phyloP scores from a whole-genome alignment of 257 asterid genomes.

The Lithospermum erythrorhizon region DNA sequence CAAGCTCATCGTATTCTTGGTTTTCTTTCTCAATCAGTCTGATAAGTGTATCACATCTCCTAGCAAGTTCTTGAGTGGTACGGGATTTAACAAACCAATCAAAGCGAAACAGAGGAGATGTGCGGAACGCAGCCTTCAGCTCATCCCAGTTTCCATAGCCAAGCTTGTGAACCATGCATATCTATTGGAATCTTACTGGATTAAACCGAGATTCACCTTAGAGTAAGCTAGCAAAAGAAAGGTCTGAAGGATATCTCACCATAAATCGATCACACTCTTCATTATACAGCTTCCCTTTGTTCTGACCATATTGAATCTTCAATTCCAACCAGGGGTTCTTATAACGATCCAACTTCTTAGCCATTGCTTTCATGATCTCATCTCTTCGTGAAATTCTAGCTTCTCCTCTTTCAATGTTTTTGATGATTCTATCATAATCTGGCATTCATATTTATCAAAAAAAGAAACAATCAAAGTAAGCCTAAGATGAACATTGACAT shows the following conservation, averaged over 20 bases:
- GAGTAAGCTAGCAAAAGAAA: background rate
- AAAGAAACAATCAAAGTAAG: background rate
- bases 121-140: constrained; percentile 92
- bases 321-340: constrained; percentile 97
- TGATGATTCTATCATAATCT: constrained; percentile 93
- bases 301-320: constrained; percentile 97
- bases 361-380: constrained; percentile 97
- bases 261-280: constrained; percentile 99
- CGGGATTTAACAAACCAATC: constrained; percentile 99
- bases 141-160: constrained; percentile 99
- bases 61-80: constrained; percentile 94
- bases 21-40: constrained; percentile 89
- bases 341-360: constrained; percentile 91
- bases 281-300: constrained; percentile 94
- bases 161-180: constrained; percentile 97
- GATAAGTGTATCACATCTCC: constrained; percentile 94
- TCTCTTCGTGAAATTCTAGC: constrained; percentile 92
- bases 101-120: constrained; percentile 86
- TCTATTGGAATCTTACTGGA: constrained; percentile 26
- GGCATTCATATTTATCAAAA: constrained; percentile 6
- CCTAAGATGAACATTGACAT: background rate
- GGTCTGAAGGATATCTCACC: constrained; percentile 34
- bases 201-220: background rate
- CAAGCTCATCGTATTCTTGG: constrained; percentile 93
- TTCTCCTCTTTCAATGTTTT: constrained; percentile 95